Conservation (phyloP, 441 rosid genomes). For the Viola pubescens region DNA sequence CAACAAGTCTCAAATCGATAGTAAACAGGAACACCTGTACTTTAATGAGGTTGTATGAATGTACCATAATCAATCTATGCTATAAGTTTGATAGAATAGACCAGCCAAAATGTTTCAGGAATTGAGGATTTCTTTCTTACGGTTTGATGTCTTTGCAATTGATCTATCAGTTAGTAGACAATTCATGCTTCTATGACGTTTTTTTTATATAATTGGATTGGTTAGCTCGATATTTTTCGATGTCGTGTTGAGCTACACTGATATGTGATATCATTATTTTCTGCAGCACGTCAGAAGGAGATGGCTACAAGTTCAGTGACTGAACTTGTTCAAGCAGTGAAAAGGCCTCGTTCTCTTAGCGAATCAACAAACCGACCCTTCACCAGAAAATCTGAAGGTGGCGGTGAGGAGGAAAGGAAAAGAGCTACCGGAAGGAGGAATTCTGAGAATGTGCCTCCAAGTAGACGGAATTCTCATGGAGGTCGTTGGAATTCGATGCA, state of each 20-base stretch:
- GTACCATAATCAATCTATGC: no score
- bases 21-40: no score
- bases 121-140: no score
- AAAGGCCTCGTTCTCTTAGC: constrained; percentile 71
- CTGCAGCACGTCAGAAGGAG: constrained; percentile 84
- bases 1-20: no score
- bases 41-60: no score
- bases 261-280: neutral
- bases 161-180: neutral
- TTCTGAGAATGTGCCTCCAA: constrained; percentile 48
- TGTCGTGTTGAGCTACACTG: neutral
- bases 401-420: constrained; percentile 34
- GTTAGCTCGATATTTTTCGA: neutral
- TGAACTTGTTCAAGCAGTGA: constrained; percentile 84
- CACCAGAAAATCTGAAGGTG: constrained; percentile 47
- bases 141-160: neutral
- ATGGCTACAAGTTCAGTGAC: constrained; percentile 60
- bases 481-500: constrained; percentile 59
- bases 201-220: neutral
- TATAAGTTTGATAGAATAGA: no score
- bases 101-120: no score
- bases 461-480: constrained; percentile 39
- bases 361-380: constrained; percentile 54
- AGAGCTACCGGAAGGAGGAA: constrained; percentile 41
- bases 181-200: neutral